Evolutionary conservation across 805 yeast genomes (phyloP).

Genomic region (Blastobotrys peoriensis): DNA sequence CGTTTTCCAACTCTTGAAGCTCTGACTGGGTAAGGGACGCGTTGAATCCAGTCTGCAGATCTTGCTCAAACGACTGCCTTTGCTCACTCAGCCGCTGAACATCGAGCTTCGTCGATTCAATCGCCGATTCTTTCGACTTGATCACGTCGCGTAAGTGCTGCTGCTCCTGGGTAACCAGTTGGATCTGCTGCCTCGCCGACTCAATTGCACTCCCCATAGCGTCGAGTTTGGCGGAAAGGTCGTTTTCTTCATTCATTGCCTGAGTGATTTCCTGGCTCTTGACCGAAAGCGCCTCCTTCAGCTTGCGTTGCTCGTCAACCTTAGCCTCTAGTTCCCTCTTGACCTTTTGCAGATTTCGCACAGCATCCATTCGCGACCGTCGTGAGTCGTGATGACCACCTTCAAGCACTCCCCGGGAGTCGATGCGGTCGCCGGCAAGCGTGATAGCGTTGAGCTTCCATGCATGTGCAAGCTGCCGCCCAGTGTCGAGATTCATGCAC

Average conservation of each 20-base stretch:
- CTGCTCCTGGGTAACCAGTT: constrained; percentile 7
- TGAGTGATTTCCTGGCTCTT: constrained; percentile 50
- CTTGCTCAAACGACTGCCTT: constrained; percentile 40
- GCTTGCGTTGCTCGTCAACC: constrained; percentile 35
- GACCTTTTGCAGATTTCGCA: constrained; percentile 51
- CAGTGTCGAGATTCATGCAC: constrained; percentile 60
- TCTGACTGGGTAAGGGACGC: constrained; percentile 49
- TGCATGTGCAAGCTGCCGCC: constrained; percentile 57
- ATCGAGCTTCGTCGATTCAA: constrained; percentile 39
- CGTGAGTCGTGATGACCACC: constrained; percentile 81
- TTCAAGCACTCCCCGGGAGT: constrained; percentile 72
- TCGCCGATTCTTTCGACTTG: constrained; percentile 29
- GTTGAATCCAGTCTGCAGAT: constrained; percentile 49
- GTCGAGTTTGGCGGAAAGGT: constrained; percentile 10
- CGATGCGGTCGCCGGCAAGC: constrained; percentile 86
- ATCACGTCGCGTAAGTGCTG: constrained; percentile 19
- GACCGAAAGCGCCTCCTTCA: constrained; percentile 35
- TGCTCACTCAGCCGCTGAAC: constrained; percentile 36
- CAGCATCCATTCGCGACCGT: constrained; percentile 63
- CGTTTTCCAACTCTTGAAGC: constrained; percentile 32
- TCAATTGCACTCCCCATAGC: constrained; percentile 12
- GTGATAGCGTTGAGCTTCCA: constrained; percentile 73
- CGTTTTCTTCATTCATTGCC: constrained; percentile 41
- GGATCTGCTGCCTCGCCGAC: constrained; percentile 20
- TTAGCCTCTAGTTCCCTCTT: constrained; percentile 41